phyloP scores from a whole-genome alignment of 2,329 filamentous ascomycete species.

The Penicillium occitanis region DNA sequence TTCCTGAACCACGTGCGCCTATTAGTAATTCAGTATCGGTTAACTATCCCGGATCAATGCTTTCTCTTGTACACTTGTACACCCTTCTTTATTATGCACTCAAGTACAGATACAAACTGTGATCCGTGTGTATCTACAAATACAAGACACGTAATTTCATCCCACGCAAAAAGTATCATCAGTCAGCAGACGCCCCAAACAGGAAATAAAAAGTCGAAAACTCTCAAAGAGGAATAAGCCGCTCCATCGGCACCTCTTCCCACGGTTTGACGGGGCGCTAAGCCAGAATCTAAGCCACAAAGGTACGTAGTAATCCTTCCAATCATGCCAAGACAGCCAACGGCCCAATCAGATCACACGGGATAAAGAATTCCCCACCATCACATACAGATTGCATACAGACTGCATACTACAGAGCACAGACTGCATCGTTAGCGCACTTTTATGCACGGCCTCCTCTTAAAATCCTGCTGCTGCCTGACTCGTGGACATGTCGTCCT shows the following conservation, averaged over 20 bases:
- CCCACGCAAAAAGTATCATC: not conserved
- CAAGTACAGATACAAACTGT: not conserved
- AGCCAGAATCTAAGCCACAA: not conserved
- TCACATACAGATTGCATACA: too few relatives aligned
- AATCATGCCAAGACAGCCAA: not conserved
- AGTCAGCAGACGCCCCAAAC: not conserved
- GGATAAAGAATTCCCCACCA: not conserved
- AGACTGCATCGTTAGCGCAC: too few relatives aligned
- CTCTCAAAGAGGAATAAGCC: not conserved
- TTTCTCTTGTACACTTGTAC: not conserved
- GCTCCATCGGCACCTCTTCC: not conserved
- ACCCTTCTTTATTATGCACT: not conserved
- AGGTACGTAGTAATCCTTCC: not conserved
- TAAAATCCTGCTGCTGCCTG: not conserved
- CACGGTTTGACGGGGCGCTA: not conserved
- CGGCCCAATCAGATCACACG: not conserved
- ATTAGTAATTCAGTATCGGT: too few relatives aligned
- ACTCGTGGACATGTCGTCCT: not conserved
- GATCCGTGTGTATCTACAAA: not conserved
- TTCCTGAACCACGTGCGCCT: not conserved
- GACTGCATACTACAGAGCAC: too few relatives aligned
- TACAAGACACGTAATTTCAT: not conserved
- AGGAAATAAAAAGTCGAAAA: constrained; percentile 2
- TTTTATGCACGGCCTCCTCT: not conserved
- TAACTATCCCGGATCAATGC: not conserved